Evolutionary conservation across 2,329 filamentous ascomycete genomes (phyloP).

Genomic region (Thielaviopsis ethacetica): DNA sequence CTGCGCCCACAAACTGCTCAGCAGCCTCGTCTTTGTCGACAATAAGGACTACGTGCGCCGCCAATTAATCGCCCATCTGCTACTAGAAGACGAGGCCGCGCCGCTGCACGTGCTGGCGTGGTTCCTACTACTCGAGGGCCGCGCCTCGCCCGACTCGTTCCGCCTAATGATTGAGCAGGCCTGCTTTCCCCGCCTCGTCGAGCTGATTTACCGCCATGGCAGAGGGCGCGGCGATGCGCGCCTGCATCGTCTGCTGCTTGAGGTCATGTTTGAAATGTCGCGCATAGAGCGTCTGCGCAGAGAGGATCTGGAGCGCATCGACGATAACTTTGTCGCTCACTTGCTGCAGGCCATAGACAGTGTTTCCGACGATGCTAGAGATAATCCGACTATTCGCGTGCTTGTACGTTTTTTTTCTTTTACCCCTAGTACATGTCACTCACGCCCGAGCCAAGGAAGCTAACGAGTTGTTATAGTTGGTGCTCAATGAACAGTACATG

Average conservation of each 20-base stretch:
- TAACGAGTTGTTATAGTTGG: slow-evolving; percentile 41
- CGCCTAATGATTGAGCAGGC: slow-evolving; percentile 76
- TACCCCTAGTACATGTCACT: no score
- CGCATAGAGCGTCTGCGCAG: slow-evolving; percentile 67
- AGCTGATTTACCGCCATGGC: slow-evolving; percentile 40
- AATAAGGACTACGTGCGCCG: slow-evolving; percentile 78
- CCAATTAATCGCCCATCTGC: slow-evolving; percentile 80
- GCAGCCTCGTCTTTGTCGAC: slow-evolving; percentile 54
- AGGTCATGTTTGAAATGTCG: slow-evolving; percentile 92
- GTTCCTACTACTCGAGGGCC: slow-evolving; percentile 76
- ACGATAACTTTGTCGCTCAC: slow-evolving; percentile 68
- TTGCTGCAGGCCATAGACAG: slow-evolving; percentile 81
- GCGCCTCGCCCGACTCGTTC: slow-evolving; percentile 60
- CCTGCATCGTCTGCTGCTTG: slow-evolving; percentile 66
- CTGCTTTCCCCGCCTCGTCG: slow-evolving; percentile 67
- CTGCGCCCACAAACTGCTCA: slow-evolving; percentile 65
- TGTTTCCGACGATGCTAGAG: slow-evolving; percentile 69
- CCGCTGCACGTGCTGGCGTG: slow-evolving; percentile 71
- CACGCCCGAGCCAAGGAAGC: no score
- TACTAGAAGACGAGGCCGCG: slow-evolving; percentile 72
- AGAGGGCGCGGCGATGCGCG: slow-evolving; percentile 22
- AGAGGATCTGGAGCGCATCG: slow-evolving; percentile 60
- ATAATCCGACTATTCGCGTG: slow-evolving; percentile 87
- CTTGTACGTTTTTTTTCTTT: slow-evolving; percentile 39
- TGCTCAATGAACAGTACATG: slow-evolving; percentile 98